phyloP scores from a whole-genome alignment of 2,329 filamentous ascomycete species.

The Hypomyces rosellus region DNA sequence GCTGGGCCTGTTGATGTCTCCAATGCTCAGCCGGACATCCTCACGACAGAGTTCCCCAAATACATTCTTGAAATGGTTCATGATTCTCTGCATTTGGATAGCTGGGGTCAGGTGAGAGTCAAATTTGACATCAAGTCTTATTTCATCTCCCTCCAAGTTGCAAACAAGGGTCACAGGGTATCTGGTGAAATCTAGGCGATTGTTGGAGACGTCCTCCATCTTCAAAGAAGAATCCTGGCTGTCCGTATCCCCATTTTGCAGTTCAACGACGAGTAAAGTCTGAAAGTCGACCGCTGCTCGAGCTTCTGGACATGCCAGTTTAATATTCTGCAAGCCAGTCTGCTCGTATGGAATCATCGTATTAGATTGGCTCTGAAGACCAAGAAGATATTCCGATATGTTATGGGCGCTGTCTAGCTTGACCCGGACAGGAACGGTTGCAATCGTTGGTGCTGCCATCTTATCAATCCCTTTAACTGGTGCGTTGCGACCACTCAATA shows the following conservation, averaged over 20 bases:
- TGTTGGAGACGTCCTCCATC: no score
- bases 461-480: background rate
- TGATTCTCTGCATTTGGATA: no score
- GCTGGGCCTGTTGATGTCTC: no score
- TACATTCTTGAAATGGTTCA: no score
- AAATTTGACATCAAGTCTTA: background rate
- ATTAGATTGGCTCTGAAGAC: constrained; percentile 11
- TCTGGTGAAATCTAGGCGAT: background rate
- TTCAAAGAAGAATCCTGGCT: no score
- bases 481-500: background rate
- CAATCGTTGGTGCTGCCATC: background rate
- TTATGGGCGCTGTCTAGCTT: background rate
- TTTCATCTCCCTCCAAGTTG: background rate
- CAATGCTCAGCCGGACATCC: no score
- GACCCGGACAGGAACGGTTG: constrained; percentile 1
- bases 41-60: no score
- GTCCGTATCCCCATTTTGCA: no score
- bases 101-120: no score
- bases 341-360: constrained; percentile 9
- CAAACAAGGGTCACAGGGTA: background rate
- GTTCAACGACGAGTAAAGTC: background rate
- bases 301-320: background rate
- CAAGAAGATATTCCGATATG: constrained; percentile 4
- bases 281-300: background rate
- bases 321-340: background rate